Percentiles rank a stretch among this genome's conserved stretches.
Evolutionary conservation across 2,329 filamentous ascomycete genomes (phyloP).

Genomic region (Emericellopsis atlantica): DNA sequence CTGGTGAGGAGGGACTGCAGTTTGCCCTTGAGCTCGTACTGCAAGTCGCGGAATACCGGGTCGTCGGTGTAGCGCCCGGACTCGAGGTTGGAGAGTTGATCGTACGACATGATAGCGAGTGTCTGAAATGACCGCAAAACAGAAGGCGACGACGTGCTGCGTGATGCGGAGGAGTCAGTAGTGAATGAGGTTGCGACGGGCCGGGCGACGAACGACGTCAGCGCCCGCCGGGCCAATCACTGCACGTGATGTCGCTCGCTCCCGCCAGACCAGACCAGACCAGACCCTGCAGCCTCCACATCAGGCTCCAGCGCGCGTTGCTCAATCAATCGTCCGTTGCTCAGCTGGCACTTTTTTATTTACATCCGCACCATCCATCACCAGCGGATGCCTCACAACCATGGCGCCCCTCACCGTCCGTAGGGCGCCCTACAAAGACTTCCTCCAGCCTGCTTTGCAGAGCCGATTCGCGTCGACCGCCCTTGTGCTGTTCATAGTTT

Average conservation of each 20-base stretch:
- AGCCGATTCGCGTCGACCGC: slow-evolving; percentile 73
- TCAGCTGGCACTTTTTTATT: no score
- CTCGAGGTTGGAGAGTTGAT: slow-evolving; percentile 75
- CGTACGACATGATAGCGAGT: slow-evolving; percentile 64
- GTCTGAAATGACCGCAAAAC: background rate
- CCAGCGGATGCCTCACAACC: slow-evolving; percentile 29
- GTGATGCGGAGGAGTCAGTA: no score
- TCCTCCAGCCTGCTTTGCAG: slow-evolving; percentile 79
- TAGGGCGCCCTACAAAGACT: slow-evolving; percentile 67
- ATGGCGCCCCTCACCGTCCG: slow-evolving; percentile 42
- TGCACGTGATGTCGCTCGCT: no score
- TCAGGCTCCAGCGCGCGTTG: no score
- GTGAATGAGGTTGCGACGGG: background rate
- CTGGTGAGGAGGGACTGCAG: slow-evolving; percentile 83
- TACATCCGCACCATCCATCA: slow-evolving; percentile 8
- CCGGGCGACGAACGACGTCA: no score
- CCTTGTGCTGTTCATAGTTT: slow-evolving; percentile 53
- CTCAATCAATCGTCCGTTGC: no score
- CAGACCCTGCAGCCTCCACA: no score
- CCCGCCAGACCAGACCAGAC: no score
- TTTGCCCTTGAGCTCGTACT: slow-evolving; percentile 73
- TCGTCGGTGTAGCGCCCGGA: slow-evolving; percentile 83
- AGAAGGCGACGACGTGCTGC: no score
- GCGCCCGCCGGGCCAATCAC: no score
- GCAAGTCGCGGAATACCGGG: slow-evolving; percentile 77